Conservation (phyloP, 2,329 filamentous ascomycete genomes). For the Alternaria infectoria region DNA sequence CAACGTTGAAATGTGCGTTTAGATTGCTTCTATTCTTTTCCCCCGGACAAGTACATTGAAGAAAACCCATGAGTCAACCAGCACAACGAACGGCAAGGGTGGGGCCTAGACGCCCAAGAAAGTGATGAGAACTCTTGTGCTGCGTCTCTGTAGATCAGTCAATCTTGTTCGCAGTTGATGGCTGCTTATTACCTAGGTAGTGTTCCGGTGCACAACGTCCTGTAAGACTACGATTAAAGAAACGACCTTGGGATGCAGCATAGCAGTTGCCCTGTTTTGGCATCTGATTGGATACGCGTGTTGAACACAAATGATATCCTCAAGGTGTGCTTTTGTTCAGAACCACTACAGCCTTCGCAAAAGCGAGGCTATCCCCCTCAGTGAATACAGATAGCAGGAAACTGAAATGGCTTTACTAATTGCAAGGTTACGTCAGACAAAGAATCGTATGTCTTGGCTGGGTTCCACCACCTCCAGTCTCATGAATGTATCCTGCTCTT, state of each 20-base stretch:
- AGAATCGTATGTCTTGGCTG: not conserved
- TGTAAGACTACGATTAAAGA: not conserved
- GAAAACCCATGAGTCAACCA: not conserved
- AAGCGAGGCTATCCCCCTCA: not conserved
- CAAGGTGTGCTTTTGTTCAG: not conserved
- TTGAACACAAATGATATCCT: not conserved
- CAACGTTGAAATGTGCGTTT: not conserved
- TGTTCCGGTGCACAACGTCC: not conserved
- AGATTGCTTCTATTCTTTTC: not conserved
- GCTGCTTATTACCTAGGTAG: not conserved
- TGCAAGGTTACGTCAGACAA: not conserved
- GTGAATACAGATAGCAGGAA: not conserved
- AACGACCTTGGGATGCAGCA: not conserved
- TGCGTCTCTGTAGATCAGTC: not conserved
- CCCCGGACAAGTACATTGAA: not conserved
- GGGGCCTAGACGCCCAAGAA: not conserved
- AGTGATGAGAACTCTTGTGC: not conserved
- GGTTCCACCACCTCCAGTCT: not conserved
- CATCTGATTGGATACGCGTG: not conserved
- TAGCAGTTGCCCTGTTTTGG: not conserved
- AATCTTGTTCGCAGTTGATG: not conserved
- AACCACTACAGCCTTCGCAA: not conserved
- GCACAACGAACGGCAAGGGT: not conserved
- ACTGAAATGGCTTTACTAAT: not conserved
- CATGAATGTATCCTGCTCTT: conserved; percentile 34